These are phyloP conservation scores for Oehlia diaphana DNA, from an alignment of 192 early-diverging fungal species.

Conservation along the genomic window DNA sequence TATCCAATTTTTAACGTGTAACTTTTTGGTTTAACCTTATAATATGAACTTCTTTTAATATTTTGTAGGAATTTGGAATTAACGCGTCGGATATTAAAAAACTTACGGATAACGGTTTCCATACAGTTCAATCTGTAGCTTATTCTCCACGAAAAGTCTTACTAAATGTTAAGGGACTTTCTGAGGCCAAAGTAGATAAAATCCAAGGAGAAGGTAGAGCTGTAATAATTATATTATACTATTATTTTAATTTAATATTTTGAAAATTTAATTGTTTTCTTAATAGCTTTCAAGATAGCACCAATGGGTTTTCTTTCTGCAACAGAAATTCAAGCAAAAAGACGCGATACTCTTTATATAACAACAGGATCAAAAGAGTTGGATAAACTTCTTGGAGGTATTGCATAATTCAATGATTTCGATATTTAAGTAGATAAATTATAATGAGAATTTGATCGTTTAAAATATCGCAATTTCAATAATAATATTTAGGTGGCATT, in stretches of 20 bases:
- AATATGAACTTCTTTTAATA: not conserved
- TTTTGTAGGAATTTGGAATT: constrained; percentile 65
- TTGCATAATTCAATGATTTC: not conserved
- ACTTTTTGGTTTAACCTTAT: not conserved
- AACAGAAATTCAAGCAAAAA: constrained; percentile 82
- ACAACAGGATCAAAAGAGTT: constrained; percentile 90
- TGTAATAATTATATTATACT: not conserved
- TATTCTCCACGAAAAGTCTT: constrained; percentile 89
- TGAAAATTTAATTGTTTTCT: constrained; percentile 21
- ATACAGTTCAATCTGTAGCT: constrained; percentile 91
- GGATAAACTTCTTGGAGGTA: constrained; percentile 88
- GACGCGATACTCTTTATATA: constrained; percentile 78
- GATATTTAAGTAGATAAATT: too few relatives aligned
- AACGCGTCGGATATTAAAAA: constrained; percentile 77
- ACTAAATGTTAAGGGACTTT: constrained; percentile 89
- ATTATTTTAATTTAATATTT: not conserved
- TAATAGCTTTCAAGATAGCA: constrained; percentile 80
- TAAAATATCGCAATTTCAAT: not conserved
- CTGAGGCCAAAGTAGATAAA: constrained; percentile 95
- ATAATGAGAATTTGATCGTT: too few relatives aligned
- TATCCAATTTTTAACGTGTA: not conserved
- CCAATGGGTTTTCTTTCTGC: constrained; percentile 97
- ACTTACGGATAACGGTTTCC: constrained; percentile 82
- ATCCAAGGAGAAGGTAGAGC: constrained; percentile 78
- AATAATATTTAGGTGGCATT: constrained; percentile 60